Evolutionary conservation across 2,329 filamentous ascomycete species (phyloP).

Genomic region (Xylaria sp.): DNA sequence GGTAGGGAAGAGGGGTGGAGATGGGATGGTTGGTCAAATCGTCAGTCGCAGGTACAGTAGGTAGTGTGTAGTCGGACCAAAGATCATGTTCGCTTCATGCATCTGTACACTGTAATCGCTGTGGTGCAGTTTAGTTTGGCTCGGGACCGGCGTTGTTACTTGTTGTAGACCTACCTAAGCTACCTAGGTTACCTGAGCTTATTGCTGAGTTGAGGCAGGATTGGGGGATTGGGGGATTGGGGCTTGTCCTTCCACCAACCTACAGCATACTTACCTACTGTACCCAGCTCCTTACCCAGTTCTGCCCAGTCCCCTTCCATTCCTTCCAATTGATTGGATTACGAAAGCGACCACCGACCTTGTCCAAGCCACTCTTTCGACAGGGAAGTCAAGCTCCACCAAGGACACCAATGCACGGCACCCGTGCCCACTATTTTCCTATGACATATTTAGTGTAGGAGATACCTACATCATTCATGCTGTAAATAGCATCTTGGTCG

Average conservation of each 20-base stretch:
- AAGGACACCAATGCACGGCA: constrained; percentile 28
- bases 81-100: constrained; percentile 14
- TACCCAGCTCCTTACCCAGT: no score
- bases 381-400: not conserved
- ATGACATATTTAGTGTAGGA: not conserved
- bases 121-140: not conserved
- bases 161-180: not conserved
- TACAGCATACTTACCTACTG: not conserved
- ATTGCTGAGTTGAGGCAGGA: not conserved
- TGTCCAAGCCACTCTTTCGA: not conserved
- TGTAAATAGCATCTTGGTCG: no score
- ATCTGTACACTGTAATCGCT: not conserved
- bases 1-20: not conserved
- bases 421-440: constrained; percentile 7
- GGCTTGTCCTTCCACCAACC: not conserved
- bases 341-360: not conserved
- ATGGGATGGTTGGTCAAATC: not conserved
- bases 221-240: no score
- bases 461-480: not conserved
- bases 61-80: constrained; percentile 6
- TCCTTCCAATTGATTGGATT: constrained; percentile 15
- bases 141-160: not conserved
- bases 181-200: not conserved
- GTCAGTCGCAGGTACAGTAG: constrained; percentile 3
- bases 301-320: constrained; percentile 1